These are phyloP conservation scores for Suillus subalutaceus DNA, from an alignment of 768 basidiomycete genomes.

Conservation along the genomic window DNA sequence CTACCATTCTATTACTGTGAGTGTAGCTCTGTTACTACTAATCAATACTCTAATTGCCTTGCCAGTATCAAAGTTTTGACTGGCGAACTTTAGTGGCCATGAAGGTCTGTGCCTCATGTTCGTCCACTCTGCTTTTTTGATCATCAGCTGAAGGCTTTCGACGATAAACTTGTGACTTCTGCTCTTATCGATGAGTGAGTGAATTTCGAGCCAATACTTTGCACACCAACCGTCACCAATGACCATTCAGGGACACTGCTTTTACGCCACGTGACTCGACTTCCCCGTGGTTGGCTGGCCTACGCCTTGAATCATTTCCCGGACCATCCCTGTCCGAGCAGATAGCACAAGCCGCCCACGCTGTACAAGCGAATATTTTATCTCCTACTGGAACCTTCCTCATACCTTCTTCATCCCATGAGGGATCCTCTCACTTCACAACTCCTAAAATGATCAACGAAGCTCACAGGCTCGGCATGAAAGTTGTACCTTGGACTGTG, in stretches of 20 bases:
- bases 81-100: conserved; percentile 77
- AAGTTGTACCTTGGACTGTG: conserved; percentile 78
- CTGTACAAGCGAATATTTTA: conserved; percentile 64
- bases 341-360: conserved; percentile 69
- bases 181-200: conserved; percentile 70
- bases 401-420: conserved; percentile 43
- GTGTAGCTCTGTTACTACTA: conserved; percentile 20
- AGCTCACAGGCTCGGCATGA: conserved; percentile 64
- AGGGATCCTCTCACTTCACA: conserved; percentile 57
- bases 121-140: not conserved
- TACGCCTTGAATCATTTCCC: conserved; percentile 62
- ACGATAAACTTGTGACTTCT: conserved; percentile 52
- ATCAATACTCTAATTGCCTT: conserved; percentile 2
- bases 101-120: conserved; percentile 48
- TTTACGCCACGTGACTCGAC: conserved; percentile 43
- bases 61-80: conserved; percentile 79
- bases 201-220: not conserved
- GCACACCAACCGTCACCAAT: not conserved
- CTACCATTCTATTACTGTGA: conserved; percentile 61
- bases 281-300: conserved; percentile 72
- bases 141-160: conserved; percentile 45
- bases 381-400: conserved; percentile 56
- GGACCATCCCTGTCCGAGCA: conserved; percentile 59
- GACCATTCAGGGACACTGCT: conserved; percentile 42
- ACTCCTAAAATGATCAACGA: conserved; percentile 69